Evolutionary conservation across 495 filamentous ascomycete genomes (phyloP).

Genomic region (Thermothielavioides terrestris): DNA sequence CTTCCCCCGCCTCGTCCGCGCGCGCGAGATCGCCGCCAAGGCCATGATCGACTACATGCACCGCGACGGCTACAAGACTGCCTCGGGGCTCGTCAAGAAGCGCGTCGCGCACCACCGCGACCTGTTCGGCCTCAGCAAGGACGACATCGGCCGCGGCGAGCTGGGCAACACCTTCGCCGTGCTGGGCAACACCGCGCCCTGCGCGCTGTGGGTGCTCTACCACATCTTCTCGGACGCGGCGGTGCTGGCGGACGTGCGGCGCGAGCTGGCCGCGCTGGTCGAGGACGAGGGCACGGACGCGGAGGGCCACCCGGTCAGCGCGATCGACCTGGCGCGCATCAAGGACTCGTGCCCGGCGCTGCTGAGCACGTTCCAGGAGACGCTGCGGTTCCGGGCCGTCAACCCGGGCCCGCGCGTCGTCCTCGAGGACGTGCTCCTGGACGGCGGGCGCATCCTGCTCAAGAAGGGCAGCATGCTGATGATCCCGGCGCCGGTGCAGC

Average conservation of each 20-base stretch:
- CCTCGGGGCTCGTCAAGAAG: conserved; percentile 13
- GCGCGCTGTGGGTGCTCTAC: conserved; percentile 18
- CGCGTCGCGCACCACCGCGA: conserved; percentile 15
- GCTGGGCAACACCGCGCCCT: conserved; percentile 18
- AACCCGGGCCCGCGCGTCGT: conserved; percentile 17
- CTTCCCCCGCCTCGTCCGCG: conserved; percentile 7
- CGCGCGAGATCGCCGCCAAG: conserved; percentile 12
- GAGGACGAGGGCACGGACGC: not conserved
- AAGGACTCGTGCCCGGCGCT: conserved; percentile 19
- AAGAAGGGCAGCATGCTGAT: conserved; percentile 27
- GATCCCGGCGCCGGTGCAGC: conserved; percentile 23
- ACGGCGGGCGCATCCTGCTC: conserved; percentile 19
- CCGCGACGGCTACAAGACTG: conserved; percentile 10
- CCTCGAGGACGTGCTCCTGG: conserved; percentile 22
- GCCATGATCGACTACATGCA: conserved; percentile 15
- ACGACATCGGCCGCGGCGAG: conserved; percentile 23
- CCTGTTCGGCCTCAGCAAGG: conserved; percentile 6
- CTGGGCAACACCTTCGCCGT: conserved; percentile 5
- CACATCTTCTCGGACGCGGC: conserved; percentile 11
- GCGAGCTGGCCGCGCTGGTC: conserved; percentile 18
- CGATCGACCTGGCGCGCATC: conserved; percentile 11
- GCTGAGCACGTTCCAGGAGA: conserved; percentile 22
- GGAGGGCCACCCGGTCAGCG: not conserved
- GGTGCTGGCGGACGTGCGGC: conserved; percentile 13
- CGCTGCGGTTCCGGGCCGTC: conserved; percentile 17